These are phyloP conservation scores for Hirschioporus abietinus DNA, from an alignment of 768 basidiomycete species.

Conservation along the genomic window DNA sequence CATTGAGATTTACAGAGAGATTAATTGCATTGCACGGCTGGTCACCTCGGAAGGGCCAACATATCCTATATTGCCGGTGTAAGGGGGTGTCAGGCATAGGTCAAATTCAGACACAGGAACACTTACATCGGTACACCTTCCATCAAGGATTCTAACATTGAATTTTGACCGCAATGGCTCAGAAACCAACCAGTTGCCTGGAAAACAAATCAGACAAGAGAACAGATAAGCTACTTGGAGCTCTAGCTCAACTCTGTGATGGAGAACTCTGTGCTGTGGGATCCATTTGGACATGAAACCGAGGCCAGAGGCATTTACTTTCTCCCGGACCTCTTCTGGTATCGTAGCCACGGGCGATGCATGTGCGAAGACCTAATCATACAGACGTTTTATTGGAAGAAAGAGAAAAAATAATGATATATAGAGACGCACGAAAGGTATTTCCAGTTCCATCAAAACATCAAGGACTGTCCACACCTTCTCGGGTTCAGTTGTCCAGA, in stretches of 20 bases:
- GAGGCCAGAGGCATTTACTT: slow-evolving; percentile 15
- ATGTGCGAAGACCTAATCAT: not conserved
- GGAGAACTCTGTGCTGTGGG: slow-evolving; percentile 21
- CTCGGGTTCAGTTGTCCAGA: slow-evolving; percentile 17
- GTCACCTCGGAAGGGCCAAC: slow-evolving; percentile 22
- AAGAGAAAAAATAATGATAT: not conserved
- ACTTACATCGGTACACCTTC: slow-evolving; percentile 21
- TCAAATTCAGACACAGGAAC: not conserved
- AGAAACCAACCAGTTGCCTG: slow-evolving; percentile 23
- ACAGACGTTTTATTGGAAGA: not conserved
- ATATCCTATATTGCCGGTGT: slow-evolving; percentile 15
- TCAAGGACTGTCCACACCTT: slow-evolving; percentile 16
- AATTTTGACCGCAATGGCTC: slow-evolving; percentile 19
- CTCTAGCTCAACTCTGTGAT: slow-evolving; percentile 14
- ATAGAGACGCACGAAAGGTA: slow-evolving; percentile 15
- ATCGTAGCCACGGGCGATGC: slow-evolving; percentile 16
- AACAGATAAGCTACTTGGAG: not conserved
- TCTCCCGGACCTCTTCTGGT: slow-evolving; percentile 9
- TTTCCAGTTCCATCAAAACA: slow-evolving; percentile 14
- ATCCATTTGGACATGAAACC: slow-evolving; percentile 17
- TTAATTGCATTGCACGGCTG: slow-evolving; percentile 19
- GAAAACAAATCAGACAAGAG: not conserved
- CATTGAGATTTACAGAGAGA: slow-evolving; percentile 16
- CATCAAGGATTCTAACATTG: slow-evolving; percentile 19
- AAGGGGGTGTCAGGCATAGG: not conserved